phyloP scores from a whole-genome alignment of 2,329 filamentous ascomycete genomes.

The Cladosporium halotolerans region DNA sequence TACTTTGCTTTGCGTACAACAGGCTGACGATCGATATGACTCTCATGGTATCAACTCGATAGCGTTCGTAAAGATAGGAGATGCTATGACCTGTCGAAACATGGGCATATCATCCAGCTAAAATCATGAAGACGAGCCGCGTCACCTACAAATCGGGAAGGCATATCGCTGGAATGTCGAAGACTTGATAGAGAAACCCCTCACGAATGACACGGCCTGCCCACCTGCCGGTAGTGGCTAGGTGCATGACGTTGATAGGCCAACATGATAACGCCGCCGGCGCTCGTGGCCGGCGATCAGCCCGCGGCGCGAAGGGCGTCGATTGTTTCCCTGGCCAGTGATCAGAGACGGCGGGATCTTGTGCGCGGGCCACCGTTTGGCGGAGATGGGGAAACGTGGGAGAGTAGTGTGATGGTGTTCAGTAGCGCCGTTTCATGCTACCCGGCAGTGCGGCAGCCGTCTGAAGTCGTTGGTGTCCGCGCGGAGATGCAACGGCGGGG shows the following conservation, averaged over 20 bases:
- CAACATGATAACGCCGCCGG: constrained; percentile 1
- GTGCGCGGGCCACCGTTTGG: too few species aligned
- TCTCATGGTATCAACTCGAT: background rate
- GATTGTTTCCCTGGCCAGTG: too few species aligned
- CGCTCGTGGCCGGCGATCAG: too few species aligned
- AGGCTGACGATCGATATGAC: background rate
- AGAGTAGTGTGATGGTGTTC: too few species aligned
- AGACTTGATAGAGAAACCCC: background rate
- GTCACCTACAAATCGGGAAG: background rate
- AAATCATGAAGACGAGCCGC: background rate
- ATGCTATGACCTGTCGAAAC: constrained; percentile 1
- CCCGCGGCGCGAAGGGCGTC: too few species aligned
- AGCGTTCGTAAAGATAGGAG: constrained; percentile 2
- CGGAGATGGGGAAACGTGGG: too few species aligned
- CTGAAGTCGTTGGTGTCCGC: too few species aligned
- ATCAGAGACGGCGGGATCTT: too few species aligned
- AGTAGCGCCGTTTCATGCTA: too few species aligned
- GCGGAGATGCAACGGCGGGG: too few species aligned
- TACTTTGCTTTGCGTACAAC: background rate
- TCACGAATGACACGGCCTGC: constrained; percentile 5
- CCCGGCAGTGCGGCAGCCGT: too few species aligned
- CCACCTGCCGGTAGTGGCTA: background rate
- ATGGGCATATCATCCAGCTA: background rate
- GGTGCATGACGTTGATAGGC: constrained; percentile 7
- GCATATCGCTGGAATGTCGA: background rate